Evolutionary conservation across 106 monocot genomes (phyloP).

Genomic region (Acorus gramineus): DNA sequence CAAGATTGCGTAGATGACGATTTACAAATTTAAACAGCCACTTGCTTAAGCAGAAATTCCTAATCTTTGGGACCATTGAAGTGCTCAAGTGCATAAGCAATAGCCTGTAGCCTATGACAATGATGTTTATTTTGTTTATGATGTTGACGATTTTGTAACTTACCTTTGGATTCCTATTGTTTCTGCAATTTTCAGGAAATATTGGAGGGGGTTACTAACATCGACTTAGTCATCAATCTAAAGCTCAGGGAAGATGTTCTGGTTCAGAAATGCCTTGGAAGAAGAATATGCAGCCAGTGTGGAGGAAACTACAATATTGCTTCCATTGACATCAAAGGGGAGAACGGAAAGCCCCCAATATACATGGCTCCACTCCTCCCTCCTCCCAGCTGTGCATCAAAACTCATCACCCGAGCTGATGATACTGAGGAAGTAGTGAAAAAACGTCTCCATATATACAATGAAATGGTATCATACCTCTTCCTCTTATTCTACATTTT

Average conservation of each 20-base stretch:
- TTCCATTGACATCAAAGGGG: constrained; percentile 46
- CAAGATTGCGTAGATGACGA: too few species aligned
- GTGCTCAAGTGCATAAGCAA: too few species aligned
- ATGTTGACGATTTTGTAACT: too few species aligned
- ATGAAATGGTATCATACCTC: constrained; percentile 36
- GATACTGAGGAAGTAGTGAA: constrained; percentile 84
- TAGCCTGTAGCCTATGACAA: too few species aligned
- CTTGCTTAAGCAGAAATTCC: too few species aligned
- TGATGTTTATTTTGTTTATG: too few species aligned
- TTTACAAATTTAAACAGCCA: too few species aligned
- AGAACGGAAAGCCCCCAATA: constrained; percentile 59
- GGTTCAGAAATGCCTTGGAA: constrained; percentile 74
- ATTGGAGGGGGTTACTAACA: constrained; percentile 61
- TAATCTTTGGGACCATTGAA: too few species aligned
- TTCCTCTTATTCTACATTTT: background rate
- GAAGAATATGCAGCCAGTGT: constrained; percentile 76
- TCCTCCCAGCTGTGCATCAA: constrained; percentile 41
- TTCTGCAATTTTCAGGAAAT: constrained; percentile 45
- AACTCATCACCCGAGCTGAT: constrained; percentile 63
- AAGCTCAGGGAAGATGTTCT: constrained; percentile 71
- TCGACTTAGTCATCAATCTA: constrained; percentile 66
- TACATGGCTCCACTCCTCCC: constrained; percentile 79
- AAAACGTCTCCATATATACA: constrained; percentile 61
- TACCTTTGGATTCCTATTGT: background rate
- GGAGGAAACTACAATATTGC: constrained; percentile 81